Evolutionary conservation across 306 rosid species (phyloP), one percentile per base, ranked within the genome.

Genomic region (Malus asiatica): DNA sequence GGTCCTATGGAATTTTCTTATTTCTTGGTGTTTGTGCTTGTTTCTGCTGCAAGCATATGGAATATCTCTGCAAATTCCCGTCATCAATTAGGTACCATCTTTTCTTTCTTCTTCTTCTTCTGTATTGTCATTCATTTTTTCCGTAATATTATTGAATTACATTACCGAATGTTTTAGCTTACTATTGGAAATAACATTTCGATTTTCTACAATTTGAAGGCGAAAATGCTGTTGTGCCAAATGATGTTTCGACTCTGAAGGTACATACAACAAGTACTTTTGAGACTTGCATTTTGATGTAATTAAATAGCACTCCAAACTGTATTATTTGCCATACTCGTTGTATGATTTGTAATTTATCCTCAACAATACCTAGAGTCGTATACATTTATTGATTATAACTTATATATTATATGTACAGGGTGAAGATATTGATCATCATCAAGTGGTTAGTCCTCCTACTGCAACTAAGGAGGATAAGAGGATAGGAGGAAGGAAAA

Each of bases 21-120:
- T 74, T 74, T 68, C 79, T 32, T 79, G 35, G 45, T 68, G 78
- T 35, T 79, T 30, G 27, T 79, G 66, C 67, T 30, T 68, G 78
- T 74, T 51, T 71, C 75, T 44, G 33, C 73, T 68, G 77, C 75
- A 73, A 66, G 74, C 69, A 23, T 74, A 20, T 73, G 60, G 29
- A 44, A 10, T 20, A 61, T 51, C 59, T 73, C 59, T 9, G 69
- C 77, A 11, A 11, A 16, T 44, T 25, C 68, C 69, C 58, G 38
- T 22, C 68, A 62, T 73, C 58, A 27, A 1, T 27, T 60, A 27
- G 77, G 77, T 73, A 61, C 15, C 4, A 25, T 6, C 15, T 19
- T 57, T 33, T 14, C 55, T 73, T 20, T 3, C 35, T 20, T 14
- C 23, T 8, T 58, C 33, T 71, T 12, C 6, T 13, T 60, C 4